These are phyloP conservation scores for Penicillium sp. DNA, from an alignment of 2,329 filamentous ascomycete species.

Conservation along the genomic window DNA sequence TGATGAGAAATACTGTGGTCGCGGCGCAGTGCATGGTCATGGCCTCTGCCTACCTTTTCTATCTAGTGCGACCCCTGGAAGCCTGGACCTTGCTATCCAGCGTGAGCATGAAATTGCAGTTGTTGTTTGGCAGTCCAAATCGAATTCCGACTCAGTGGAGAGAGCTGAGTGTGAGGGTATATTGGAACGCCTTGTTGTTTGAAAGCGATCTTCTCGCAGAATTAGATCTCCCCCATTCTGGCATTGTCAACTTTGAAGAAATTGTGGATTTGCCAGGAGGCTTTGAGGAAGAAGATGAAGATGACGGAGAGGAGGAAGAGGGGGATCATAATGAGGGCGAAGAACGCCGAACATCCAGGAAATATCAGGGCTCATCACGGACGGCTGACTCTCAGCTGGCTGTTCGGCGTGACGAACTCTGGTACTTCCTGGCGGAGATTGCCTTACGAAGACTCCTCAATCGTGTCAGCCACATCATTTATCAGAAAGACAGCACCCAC, in stretches of 20 bases:
- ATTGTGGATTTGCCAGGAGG: constrained; percentile 73
- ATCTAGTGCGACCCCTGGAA: constrained; percentile 76
- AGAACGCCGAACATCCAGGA: background rate
- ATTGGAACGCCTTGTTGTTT: constrained; percentile 79
- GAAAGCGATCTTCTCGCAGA: constrained; percentile 78
- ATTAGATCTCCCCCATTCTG: constrained; percentile 76
- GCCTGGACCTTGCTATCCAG: constrained; percentile 79
- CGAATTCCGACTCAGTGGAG: constrained; percentile 68
- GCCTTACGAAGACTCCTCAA: constrained; percentile 74
- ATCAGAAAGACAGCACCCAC: constrained; percentile 69
- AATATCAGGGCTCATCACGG: background rate
- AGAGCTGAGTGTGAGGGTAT: constrained; percentile 73
- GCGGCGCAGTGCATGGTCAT: constrained; percentile 78
- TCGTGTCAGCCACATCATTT: constrained; percentile 74
- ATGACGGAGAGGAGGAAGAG: constrained; percentile 19
- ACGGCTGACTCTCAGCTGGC: background rate
- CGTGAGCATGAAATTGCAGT: constrained; percentile 76
- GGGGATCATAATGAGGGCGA: constrained; percentile 2
- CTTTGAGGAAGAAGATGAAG: constrained; percentile 66
- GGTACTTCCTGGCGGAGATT: constrained; percentile 84
- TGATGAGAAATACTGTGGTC: constrained; percentile 75
- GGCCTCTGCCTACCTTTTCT: constrained; percentile 78
- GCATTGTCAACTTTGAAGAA: constrained; percentile 79
- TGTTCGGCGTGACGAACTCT: constrained; percentile 66
- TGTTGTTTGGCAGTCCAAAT: constrained; percentile 71